A percentile compares a stretch with the other conserved stretches of the same genome.
Evolutionary conservation across 1,284 basidiomycete species (phyloP).

Genomic region (Trichosporon sp.): DNA sequence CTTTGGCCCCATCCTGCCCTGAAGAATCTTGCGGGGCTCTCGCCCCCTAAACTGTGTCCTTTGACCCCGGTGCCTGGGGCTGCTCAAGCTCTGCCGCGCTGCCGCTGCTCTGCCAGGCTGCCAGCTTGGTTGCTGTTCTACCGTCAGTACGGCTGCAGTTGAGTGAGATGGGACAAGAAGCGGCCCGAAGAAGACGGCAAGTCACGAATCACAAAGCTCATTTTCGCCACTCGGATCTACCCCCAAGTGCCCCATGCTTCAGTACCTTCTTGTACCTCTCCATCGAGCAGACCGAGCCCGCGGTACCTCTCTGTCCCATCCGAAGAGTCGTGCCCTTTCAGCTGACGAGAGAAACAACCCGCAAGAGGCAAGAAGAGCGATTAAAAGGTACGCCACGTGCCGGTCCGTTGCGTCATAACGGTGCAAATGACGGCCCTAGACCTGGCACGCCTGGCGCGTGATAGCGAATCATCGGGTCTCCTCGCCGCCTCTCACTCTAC

Average conservation of each 20-base stretch:
- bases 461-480: neutral
- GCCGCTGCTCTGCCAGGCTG: too few relatives aligned
- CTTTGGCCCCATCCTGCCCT: neutral
- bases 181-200: neutral
- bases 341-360: too few relatives aligned
- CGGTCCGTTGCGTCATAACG: neutral
- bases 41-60: neutral
- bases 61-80: constrained; percentile 1
- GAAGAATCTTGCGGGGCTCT: neutral
- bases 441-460: too few relatives aligned
- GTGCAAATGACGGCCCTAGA: neutral
- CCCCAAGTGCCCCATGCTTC: neutral
- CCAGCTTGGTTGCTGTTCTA: too few relatives aligned
- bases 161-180: neutral
- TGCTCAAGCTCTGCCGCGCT: too few relatives aligned
- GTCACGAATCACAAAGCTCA: neutral
- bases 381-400: constrained; percentile 3
- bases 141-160: too few relatives aligned
- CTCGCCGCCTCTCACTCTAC: too few relatives aligned
- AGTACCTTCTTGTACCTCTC: neutral
- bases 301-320: neutral
- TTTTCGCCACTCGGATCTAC: neutral
- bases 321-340: neutral
- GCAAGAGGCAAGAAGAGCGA: neutral
- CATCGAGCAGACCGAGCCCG: neutral